These are phyloP conservation scores for Punica granatum DNA, from an alignment of 345 rosid genomes.

Conservation along the genomic window DNA sequence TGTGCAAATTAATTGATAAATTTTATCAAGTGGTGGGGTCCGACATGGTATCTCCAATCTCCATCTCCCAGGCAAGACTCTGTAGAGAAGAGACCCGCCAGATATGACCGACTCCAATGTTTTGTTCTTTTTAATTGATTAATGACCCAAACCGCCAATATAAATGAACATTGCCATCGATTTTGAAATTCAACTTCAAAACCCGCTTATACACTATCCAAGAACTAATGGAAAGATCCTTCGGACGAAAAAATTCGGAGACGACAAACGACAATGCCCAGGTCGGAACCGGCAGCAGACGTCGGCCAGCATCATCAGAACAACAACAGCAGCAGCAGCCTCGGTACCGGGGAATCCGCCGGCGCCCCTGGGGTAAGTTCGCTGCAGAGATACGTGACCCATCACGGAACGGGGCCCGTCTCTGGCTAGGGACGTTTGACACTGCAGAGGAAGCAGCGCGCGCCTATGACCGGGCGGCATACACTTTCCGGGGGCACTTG, in stretches of 20 bases:
- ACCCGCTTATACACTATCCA: slow-evolving; percentile 18
- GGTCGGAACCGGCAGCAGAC: neutral
- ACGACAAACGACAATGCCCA: neutral
- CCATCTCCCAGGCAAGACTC: neutral
- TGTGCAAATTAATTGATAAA: neutral
- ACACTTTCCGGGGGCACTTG: slow-evolving; percentile 37
- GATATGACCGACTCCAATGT: neutral
- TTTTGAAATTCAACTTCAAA: slow-evolving; percentile 5
- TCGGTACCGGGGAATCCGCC: slow-evolving; percentile 61
- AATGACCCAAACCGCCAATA: neutral
- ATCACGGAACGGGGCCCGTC: slow-evolving; percentile 47
- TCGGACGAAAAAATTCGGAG: neutral
- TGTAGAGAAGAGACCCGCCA: neutral
- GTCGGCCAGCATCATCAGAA: neutral
- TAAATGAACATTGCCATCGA: neutral
- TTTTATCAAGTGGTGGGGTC: neutral
- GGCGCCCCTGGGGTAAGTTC: slow-evolving; percentile 79
- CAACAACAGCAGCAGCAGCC: slow-evolving; percentile 17
- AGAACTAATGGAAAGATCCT: slow-evolving; percentile 5
- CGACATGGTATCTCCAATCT: neutral
- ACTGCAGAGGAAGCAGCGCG: slow-evolving; percentile 57
- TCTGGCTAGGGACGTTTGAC: slow-evolving; percentile 63
- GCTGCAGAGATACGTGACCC: slow-evolving; percentile 87
- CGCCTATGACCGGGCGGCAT: slow-evolving; percentile 59
- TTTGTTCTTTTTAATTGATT: neutral